phyloP scores from a whole-genome alignment of 2,329 filamentous ascomycete genomes.

The Penicillium sp. region DNA sequence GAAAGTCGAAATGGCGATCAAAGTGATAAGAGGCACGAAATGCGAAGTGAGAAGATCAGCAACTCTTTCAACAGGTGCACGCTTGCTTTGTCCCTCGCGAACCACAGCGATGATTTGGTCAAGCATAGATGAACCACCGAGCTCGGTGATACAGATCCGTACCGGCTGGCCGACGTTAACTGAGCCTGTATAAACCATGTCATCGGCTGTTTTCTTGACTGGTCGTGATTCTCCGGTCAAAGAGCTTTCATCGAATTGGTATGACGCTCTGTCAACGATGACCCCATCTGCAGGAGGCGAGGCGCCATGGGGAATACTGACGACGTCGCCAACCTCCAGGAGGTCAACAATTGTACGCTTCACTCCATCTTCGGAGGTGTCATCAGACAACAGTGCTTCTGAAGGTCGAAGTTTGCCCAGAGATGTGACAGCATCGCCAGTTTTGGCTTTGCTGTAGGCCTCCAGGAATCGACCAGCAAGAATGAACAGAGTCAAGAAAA shows the following conservation, averaged over 20 bases:
- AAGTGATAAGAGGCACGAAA: slow-evolving; percentile 43
- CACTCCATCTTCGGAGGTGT: slow-evolving; percentile 14
- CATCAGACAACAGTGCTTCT: slow-evolving; percentile 55
- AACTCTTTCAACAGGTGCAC: slow-evolving; percentile 42
- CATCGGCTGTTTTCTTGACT: slow-evolving; percentile 36
- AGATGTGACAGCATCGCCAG: slow-evolving; percentile 74
- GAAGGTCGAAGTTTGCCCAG: slow-evolving; percentile 68
- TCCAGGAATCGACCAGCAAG: slow-evolving; percentile 56
- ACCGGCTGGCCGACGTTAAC: slow-evolving; percentile 43
- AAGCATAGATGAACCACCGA: slow-evolving; percentile 43
- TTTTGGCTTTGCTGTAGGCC: slow-evolving; percentile 82
- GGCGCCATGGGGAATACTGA: slow-evolving; percentile 66
- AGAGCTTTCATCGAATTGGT: slow-evolving; percentile 78
- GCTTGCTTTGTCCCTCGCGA: slow-evolving; percentile 43
- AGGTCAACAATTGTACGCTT: slow-evolving; percentile 54
- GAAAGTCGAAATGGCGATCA: slow-evolving; percentile 42
- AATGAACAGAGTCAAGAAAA: slow-evolving; percentile 83
- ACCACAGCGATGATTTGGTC: slow-evolving; percentile 44
- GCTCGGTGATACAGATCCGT: slow-evolving; percentile 36
- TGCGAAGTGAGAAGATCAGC: slow-evolving; percentile 43
- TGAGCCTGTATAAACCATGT: slow-evolving; percentile 41
- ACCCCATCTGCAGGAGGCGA: slow-evolving; percentile 77
- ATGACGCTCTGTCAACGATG: slow-evolving; percentile 49
- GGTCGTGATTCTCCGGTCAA: slow-evolving; percentile 55
- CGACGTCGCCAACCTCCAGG: slow-evolving; percentile 64